Evolutionary conservation across 148 eudicot species (phyloP).

Genomic region (Rhododendron ovatum): DNA sequence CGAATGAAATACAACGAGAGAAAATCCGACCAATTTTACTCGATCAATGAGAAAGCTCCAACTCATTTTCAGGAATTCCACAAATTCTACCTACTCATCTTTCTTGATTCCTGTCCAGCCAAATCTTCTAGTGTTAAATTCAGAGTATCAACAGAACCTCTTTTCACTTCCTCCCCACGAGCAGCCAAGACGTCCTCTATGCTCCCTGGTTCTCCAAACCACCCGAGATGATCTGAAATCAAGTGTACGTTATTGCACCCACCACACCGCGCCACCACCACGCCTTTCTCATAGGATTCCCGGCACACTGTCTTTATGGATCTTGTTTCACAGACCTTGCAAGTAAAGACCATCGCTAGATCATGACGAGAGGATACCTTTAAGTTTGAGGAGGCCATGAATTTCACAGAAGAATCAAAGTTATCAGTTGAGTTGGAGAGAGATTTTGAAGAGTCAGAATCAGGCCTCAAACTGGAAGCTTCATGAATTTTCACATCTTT

Average conservation of each 20-base stretch:
- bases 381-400: constrained; percentile 37
- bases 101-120: constrained; percentile 47
- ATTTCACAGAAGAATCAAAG: constrained; percentile 14
- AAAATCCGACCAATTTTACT: no score
- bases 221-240: constrained; percentile 76
- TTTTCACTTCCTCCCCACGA: constrained; percentile 71
- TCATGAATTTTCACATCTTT: constrained; percentile 19
- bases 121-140: constrained; percentile 77
- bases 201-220: constrained; percentile 82
- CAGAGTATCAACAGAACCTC: constrained; percentile 18
- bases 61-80: no score
- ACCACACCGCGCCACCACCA: constrained; percentile 36
- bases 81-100: not conserved
- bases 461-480: constrained; percentile 14
- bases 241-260: constrained; percentile 65
- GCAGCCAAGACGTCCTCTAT: constrained; percentile 73
- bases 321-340: constrained; percentile 80
- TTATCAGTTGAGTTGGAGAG: not conserved
- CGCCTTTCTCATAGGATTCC: constrained; percentile 83
- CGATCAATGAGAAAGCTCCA: no score
- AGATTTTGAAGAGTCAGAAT: not conserved
- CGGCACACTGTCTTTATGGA: constrained; percentile 72
- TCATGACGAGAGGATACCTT: constrained; percentile 73
- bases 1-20: no score
- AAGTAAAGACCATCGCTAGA: constrained; percentile 80